Evolutionary conservation across 441 rosid genomes (phyloP), one percentile per base, ranked within the genome.

Genomic region (Adansonia grandidieri): DNA sequence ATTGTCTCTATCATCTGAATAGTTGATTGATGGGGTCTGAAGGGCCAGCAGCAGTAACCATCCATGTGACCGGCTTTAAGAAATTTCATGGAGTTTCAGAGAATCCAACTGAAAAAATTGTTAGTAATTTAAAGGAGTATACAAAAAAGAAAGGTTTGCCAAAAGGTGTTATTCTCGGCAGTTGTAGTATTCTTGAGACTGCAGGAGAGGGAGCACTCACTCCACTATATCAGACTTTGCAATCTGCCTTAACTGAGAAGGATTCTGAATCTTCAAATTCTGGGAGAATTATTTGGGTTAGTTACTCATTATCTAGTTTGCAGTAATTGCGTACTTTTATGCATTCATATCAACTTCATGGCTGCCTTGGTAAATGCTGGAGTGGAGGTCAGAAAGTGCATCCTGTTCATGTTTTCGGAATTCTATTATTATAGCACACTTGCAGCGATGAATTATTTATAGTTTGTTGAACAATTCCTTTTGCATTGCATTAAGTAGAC

Each of bases 81-180:
- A 96, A 91, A 84, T 94, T 96, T 83, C 98, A 92, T 88, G 98
- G 99, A 77, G 99, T 94, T 80, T 85, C 97, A 32, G 99, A 91
- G 83, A 96, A 96, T 83, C 99, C 97, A 22, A 94, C 97, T 0
- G 98, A 96, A 85, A 89, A 88, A 63, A 89, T 92, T 78, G 97
- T 88, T 37, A 80, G 77, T 76, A 92, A 91, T 81, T 79, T 96
- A 68, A 86, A 83, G 82, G 96, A 96, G 57, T 92, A 89, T 75
- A 81, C 85, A 84, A 84, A 84, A 72, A 96, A 89, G 88, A 91
- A 84, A 75, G 88, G 92, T 80, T 64, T 87, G 75, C 93, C 97
- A 0, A 91, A 89, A 85, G 93, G 95, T 66, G 50, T 91, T 76
- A 78, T 82, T 77, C 86, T 95, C 48, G 97, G 94, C 62, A 91